Percentiles rank a stretch among this genome's conserved stretches.
These are phyloP conservation scores for Trypethelium eluteriae DNA, from an alignment of 495 filamentous ascomycete species.

Conservation along the genomic window DNA sequence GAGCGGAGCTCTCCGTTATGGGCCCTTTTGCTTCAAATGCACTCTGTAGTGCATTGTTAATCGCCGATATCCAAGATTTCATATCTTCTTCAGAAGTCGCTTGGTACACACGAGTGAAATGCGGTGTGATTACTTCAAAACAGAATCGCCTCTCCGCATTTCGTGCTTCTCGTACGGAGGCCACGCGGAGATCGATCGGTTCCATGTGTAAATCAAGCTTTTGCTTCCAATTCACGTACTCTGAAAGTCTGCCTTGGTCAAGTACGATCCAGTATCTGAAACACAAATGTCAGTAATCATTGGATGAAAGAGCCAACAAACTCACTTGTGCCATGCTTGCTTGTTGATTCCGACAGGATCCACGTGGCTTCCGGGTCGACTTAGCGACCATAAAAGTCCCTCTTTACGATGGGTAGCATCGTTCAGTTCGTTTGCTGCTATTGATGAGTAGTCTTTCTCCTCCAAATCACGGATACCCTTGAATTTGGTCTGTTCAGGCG, in stretches of 20 bases:
- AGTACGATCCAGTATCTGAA: conserved; percentile 94
- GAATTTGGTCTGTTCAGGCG: conserved; percentile 59
- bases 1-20: conserved; percentile 41
- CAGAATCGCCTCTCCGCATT: conserved; percentile 93
- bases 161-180: conserved; percentile 89
- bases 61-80: conserved; percentile 90
- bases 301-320: conserved; percentile 18
- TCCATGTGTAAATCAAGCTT: conserved; percentile 95
- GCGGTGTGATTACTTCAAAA: conserved; percentile 96
- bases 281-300: not conserved
- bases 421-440: conserved; percentile 36
- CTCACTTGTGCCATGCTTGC: conserved; percentile 98
- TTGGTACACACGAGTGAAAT: conserved; percentile 94
- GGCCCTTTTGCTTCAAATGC: conserved; percentile 75
- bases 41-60: conserved; percentile 95
- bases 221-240: conserved; percentile 99
- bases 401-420: conserved; percentile 66
- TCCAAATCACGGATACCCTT: conserved; percentile 85
- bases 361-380: conserved; percentile 84
- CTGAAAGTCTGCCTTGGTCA: conserved; percentile 89
- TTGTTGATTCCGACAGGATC: conserved; percentile 94
- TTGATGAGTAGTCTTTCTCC: conserved; percentile 55
- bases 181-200: conserved; percentile 93
- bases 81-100: conserved; percentile 97
- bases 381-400: conserved; percentile 89